Base-by-base conservation (phyloP, 1,139 yeast species). In the Magnusiomyces paraingens region DNA sequence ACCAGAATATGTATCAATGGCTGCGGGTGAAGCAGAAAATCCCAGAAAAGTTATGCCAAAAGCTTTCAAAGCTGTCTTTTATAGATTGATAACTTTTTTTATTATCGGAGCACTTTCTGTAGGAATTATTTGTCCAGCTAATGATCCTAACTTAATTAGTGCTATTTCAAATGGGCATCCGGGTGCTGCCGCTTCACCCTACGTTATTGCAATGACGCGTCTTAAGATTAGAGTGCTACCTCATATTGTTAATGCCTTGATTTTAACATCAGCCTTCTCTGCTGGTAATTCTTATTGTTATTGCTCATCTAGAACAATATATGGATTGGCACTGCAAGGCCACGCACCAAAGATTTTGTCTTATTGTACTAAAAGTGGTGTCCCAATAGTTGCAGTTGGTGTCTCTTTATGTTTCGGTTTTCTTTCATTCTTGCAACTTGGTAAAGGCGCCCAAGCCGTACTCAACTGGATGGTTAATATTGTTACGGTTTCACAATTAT, bases 1-100 rank as follows among this genome's bases (percentile, higher is more conserved):
- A 2, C 93, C 95, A 1, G 95, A 88, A 67, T 86, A 86, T 64
- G 81, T 88, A 59, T 79, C 90, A 1, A 84, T 86, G 89, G 80
- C 83, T 51, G 61, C 59, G 2, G 93, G 93, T 55, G 96, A 88
- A 68, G 83, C 89, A 3, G 73, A 76, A 38, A 78, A 86, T 64
- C 96, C 96, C 20, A 77, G 95, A 57, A 79, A 79, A 60, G 82
- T 81, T 11, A 72, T 89, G 69, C 93, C 93, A 17, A 77, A 74
- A 48, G 95, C 96, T 1, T 88, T 82, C 73, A 85, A 82, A 12
- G 61, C 62, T 10, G 62, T 86, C 0, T 86, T 55, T 39, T 55
- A 55, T 35, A 77, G 96, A 62, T 74, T 89, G 63, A 80, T 86
- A 0, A 70, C 85, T 17, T 79, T 89, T 61, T 89, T 86, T 65